Base-by-base conservation (phyloP, 176 grass and related monocot genomes). In the Aechmea fasciata region DNA sequence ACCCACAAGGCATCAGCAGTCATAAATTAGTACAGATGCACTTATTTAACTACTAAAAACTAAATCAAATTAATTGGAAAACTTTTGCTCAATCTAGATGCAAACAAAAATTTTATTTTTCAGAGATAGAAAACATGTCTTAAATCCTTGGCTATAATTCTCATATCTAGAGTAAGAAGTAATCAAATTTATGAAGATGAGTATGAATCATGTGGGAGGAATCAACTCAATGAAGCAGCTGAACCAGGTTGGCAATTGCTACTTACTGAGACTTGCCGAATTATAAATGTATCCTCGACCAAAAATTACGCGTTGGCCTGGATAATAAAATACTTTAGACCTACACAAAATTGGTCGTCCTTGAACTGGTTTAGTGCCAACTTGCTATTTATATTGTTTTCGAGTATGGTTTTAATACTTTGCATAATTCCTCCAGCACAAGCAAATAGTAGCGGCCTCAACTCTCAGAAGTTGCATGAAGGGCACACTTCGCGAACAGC, bases 401-500 rank as follows among this genome's bases (percentile, higher is more conserved):
- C 47, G 4, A 49, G 11, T 71, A 50, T 57, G 6, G 9, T 10
- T 14, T 62, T 75, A 66, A 70, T 57, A 25, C 62, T 15, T 68
- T 19, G 64, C 49, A 1, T 7, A 55, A 41, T 22, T 79, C 72
- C 68, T 64, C 73, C 73, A 90, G 90, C 73, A 80, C 82, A 80
- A 88, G 79, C 83, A 70, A 90, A 71, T 41, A 73, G 67, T 14
- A 74, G 70, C 71, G 92, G 79, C 82, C 79, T 87, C 48, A 81
- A 63, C 22, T 88, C 79, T 13, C 85, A 91, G 50, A 96, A 82
- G 51, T 71, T 81, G 55, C 71, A 81, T 14, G 86, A 97, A 66
- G 83, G 82, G 66, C 67, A 90, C 49, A 23, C 26, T 53, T 69
- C 75, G 47, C 76, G 65, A 77, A 79, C 50, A 77, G 67, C 72